These are phyloP conservation scores for Seiridium unicorne DNA, from an alignment of 2,329 filamentous ascomycete species.

Conservation along the genomic window DNA sequence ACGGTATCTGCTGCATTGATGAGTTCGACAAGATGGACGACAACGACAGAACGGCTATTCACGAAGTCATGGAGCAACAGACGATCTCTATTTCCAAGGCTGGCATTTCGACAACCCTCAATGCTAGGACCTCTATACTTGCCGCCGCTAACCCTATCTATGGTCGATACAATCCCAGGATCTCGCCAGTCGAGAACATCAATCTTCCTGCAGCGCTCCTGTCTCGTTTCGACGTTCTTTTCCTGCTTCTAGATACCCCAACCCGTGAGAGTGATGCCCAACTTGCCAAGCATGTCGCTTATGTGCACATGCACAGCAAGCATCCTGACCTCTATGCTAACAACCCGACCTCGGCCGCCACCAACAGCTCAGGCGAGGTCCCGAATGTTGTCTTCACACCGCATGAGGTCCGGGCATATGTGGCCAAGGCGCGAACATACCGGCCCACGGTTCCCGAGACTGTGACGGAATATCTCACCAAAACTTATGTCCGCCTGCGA, in stretches of 20 bases:
- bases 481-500: constrained; percentile 92
- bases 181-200: constrained; percentile 98
- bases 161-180: constrained; percentile 94
- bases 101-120: constrained; percentile 73
- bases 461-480: constrained; percentile 94
- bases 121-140: constrained; percentile 92
- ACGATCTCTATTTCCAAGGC: constrained; percentile 82
- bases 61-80: constrained; percentile 88
- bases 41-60: constrained; percentile 76
- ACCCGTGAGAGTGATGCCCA: constrained; percentile 87
- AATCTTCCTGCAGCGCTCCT: constrained; percentile 96
- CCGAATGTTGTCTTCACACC: constrained; percentile 77
- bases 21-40: constrained; percentile 92
- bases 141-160: constrained; percentile 97
- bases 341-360: constrained; percentile 42
- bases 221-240: constrained; percentile 95
- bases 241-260: constrained; percentile 93
- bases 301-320: constrained; percentile 94
- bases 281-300: constrained; percentile 90
- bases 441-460: constrained; percentile 80
- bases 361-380: constrained; percentile 21
- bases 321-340: constrained; percentile 70
- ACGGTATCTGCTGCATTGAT: constrained; percentile 83
- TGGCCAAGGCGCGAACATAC: constrained; percentile 87
- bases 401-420: constrained; percentile 92